Evolutionary conservation across 495 filamentous ascomycete genomes (phyloP), one percentile per base, ranked within the genome.

Genomic region (Cercophora scortea): DNA sequence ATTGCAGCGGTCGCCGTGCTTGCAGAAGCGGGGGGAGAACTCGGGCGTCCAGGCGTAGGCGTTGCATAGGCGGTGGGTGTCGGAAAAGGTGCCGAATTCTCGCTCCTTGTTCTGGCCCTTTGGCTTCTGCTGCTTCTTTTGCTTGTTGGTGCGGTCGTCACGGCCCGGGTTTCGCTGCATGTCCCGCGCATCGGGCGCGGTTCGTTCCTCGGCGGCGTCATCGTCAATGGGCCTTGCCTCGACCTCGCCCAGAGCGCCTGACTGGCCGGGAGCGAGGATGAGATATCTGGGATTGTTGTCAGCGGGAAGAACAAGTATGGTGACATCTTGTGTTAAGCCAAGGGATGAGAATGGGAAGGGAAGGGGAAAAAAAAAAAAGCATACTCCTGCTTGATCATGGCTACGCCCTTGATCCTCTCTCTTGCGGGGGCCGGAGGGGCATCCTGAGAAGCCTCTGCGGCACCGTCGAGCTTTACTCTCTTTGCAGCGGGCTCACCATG

Each of bases 381-480:
- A 65, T 69, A 96, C 88, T 96, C 91, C 52, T 79, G 61, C 67
- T 95, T 96, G 61, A 98, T 84, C 1, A 83, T 79, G 34, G 89
- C 89, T 53, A 92, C 76, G 33, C 91, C 92, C 61, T 80, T 74
- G 50, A 56, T 76, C 66, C 71, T 79, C 58, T 63, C 68, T 54
- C 55, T 59, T 38, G 56, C 61, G 61, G 49, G 32, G 41, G 47
- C 52, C 12, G 51, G 38, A 17, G 42, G 8, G 19, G 10, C 38
- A 40, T 45, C 52, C 17, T 45, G 44, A 36, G 52, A 12, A 16
- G 33, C 47, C 45, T 73, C 66, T 32, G 56, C 8, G 40, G 46
- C 43, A 10, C 16, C 38, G 6, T 81, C 79, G 35, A 85, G 50
- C 60, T 75, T 87, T 35, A 75, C 68, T 45, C 78, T 73, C 70